Evolutionary conservation across 345 rosid species (phyloP), one percentile per base, ranked within the genome.

Genomic region (Melaleuca alternifolia): DNA sequence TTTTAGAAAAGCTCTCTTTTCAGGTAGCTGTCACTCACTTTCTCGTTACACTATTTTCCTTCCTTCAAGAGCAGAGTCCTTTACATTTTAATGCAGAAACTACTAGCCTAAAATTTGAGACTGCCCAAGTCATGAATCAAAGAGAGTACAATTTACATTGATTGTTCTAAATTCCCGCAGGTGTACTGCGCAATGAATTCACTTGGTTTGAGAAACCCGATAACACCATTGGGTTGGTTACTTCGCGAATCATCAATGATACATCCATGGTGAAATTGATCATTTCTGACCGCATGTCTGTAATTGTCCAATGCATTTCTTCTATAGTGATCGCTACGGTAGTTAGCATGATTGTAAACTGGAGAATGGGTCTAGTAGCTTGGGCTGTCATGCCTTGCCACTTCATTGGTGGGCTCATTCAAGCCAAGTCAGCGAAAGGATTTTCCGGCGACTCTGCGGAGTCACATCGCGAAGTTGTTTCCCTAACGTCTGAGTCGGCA

Each of bases 331-430:
- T 93, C 10, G 97, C 95, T 51, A 94, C 95, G 14, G 52, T 90
- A 10, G 95, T 93, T 54, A 94, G 95, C 91, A 59, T 92, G 88
- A 5, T 54, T 24, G 95, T 88, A n/a, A 51, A 90, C 83, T 93
- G 95, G 95, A 92, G 93, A 84, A 94, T 94, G 97, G 92, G 85
- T 44, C 90, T 93, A 53, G 95, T 93, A 71, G 92, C 95, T 79
- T 93, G 95, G 97, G 97, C 97, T 28, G 95, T 94, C 87, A 94
- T 94, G 97, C 97, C 97, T 50, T 93, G 95, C 89, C 95, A 94
- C 89, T 94, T 94, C 92, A 92, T 94, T 33, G 95, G 97, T 15
- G 97, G 95, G 84, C 88, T 93, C 33, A 91, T 94, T 87, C 95
- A 93, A 87, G 95, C 95, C 88, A 94, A 90, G 57, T 92, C 92